Percentiles rank a stretch among this genome's conserved stretches.
These are phyloP conservation scores for Coleophoma cylindrospora DNA, from an alignment of 2,329 filamentous ascomycete species.

Conservation along the genomic window DNA sequence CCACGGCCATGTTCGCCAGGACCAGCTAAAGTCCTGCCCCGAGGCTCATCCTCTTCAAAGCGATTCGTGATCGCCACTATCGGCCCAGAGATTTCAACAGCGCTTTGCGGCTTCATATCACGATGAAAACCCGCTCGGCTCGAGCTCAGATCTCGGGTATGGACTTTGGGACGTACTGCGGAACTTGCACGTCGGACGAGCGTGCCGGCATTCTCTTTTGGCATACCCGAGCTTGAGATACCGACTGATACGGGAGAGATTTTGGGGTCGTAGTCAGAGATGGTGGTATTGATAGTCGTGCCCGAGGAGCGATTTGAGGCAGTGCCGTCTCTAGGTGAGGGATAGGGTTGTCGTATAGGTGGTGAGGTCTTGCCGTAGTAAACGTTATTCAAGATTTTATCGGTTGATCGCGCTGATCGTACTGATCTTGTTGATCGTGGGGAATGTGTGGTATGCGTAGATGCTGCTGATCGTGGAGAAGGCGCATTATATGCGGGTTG, in stretches of 20 bases:
- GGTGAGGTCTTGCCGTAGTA: no score
- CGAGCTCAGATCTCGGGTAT: background rate
- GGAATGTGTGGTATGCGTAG: background rate
- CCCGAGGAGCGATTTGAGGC: background rate
- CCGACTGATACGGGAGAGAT: no score
- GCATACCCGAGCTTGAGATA: background rate
- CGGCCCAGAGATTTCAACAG: slow-evolving; percentile 4
- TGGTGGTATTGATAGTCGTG: background rate
- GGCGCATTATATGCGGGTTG: background rate
- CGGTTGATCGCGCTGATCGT: no score
- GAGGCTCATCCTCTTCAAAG: background rate
- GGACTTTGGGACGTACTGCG: background rate
- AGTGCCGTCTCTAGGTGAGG: background rate
- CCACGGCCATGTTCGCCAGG: background rate
- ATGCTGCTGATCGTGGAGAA: background rate
- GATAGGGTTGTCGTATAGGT: background rate
- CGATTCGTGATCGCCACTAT: slow-evolving; percentile 1
- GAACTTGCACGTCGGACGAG: background rate
- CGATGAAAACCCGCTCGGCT: background rate
- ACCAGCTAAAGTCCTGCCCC: no score
- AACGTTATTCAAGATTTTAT: no score
- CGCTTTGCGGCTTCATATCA: slow-evolving; percentile 4
- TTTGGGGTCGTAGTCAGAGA: background rate
- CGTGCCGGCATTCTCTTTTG: background rate
- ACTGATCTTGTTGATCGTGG: background rate